phyloP scores from a whole-genome alignment of 106 monocot species.

The Vanilla planifolia region DNA sequence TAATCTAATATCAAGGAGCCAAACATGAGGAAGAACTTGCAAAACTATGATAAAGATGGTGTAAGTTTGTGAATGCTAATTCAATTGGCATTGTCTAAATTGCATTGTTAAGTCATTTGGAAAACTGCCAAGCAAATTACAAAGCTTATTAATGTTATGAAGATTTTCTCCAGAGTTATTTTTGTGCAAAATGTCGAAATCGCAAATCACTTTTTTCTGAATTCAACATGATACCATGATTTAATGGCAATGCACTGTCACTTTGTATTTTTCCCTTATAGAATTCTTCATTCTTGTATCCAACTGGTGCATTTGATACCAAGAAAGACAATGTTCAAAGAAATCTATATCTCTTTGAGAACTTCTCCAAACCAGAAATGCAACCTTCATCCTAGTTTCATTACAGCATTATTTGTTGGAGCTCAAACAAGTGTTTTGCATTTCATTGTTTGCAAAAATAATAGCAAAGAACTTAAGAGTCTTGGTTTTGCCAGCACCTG shows the following conservation, averaged over 20 bases:
- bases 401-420: constrained; percentile 60
- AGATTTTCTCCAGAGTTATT: constrained; percentile 18
- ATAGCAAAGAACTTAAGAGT: constrained; percentile 31
- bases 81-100: too few species aligned
- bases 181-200: constrained; percentile 9
- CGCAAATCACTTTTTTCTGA: neutral
- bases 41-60: too few species aligned
- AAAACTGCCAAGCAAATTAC: constrained; percentile 18
- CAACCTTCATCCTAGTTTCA: constrained; percentile 36
- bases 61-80: too few species aligned
- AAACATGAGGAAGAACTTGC: too few species aligned
- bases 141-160: constrained; percentile 15
- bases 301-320: constrained; percentile 15
- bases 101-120: neutral
- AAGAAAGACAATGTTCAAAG: constrained; percentile 7
- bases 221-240: constrained; percentile 3
- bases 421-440: constrained; percentile 45
- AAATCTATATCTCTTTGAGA: neutral
- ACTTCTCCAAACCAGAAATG: constrained; percentile 13
- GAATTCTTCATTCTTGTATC: constrained; percentile 1
- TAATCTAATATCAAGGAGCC: too few species aligned
- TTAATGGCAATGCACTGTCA: neutral
- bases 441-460: constrained; percentile 6
- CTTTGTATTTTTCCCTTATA: too few species aligned
- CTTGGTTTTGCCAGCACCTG: constrained; percentile 79